Evolutionary conservation across 352 stramenopile genomes (phyloP).

Genomic region (Pythium aquatile): DNA sequence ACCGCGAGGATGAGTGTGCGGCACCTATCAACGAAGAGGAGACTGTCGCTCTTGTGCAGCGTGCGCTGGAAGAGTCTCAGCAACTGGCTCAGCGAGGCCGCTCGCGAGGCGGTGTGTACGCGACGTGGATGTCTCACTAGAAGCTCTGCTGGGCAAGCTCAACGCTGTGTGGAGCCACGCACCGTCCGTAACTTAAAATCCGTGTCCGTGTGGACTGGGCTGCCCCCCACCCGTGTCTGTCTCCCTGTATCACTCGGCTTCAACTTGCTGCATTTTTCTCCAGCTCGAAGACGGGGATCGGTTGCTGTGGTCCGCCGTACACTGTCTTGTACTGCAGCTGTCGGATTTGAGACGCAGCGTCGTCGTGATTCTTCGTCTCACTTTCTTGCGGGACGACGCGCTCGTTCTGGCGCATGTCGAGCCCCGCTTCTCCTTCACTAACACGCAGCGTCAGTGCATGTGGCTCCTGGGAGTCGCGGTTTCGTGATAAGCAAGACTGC

Average conservation of each 20-base stretch:
- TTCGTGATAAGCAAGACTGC: not conserved
- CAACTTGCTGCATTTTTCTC: no score
- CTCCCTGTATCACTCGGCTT: not conserved
- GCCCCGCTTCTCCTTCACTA: not conserved
- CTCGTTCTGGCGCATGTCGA: not conserved
- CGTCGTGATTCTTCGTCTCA: not conserved
- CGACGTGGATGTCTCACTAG: conserved; percentile 32
- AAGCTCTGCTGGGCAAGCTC: not conserved
- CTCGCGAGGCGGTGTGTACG: conserved; percentile 26
- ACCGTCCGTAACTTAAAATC: conserved; percentile 6
- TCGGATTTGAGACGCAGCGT: no score
- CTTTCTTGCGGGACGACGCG: not conserved
- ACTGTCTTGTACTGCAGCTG: no score
- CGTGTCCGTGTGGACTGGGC: not conserved
- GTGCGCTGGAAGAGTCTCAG: conserved; percentile 34
- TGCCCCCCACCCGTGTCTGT: not conserved
- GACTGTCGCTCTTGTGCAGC: conserved; percentile 32
- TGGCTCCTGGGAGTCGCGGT: not conserved
- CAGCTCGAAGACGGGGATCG: no score
- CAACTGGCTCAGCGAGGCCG: conserved; percentile 3
- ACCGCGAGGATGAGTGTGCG: conserved; percentile 34
- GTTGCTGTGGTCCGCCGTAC: no score
- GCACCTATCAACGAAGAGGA: conserved; percentile 30
- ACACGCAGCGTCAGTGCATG: not conserved
- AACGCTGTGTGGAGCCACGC: not conserved